Base-by-base conservation (phyloP, 139 green algal species). In the Coelastrella sp. region DNA sequence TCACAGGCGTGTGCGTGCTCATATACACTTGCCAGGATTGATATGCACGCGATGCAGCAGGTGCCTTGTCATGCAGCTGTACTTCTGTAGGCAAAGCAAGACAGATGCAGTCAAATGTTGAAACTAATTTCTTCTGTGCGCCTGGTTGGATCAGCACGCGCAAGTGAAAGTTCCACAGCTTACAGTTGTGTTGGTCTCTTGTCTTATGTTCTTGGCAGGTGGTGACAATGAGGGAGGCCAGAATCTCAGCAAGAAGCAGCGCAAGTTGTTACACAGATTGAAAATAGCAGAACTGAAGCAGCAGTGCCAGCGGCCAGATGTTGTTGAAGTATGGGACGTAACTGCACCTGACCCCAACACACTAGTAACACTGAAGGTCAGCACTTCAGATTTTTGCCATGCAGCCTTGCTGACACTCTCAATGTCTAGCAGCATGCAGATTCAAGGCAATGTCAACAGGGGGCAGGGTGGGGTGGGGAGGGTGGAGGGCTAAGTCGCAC, bases 241-340 rank as follows among this genome's bases (percentile, higher is more conserved):
- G n/a, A 94, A 96, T 83, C 78, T 97, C 60, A 96, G 90, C 60
- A 97, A 97, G 87, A 97, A 96, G 87, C 95, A 99, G 92, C 92
- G 92, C 12, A 99, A 98, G 93, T 73, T 96, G 89, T 88, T 96
- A 8, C 92, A 75, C 19, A 90, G 96, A 35, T 91, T 99, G 11
- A 97, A 97, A 83, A 97, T 99, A 60, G 95, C 96, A 12, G 96
- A 99, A 92, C 93, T 99, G 57, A 99, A 99, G 94, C 96, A 98
- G 92, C 81, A 94, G 11, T 98, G 95, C 87, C 75, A 91, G 35
- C 92, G 96, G 78, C 98, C 98, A 4, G 98, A 99, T 24, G 96
- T 99, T 60, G 98, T 99, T 56, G 98, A 99, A 94, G 95, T 99
- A 19, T 99, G 98, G 98, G 98, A 99, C 89, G 95, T 98, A 1